These are phyloP conservation scores for Xylaria sp. DNA, from an alignment of 2,329 filamentous ascomycete genomes.

Conservation along the genomic window DNA sequence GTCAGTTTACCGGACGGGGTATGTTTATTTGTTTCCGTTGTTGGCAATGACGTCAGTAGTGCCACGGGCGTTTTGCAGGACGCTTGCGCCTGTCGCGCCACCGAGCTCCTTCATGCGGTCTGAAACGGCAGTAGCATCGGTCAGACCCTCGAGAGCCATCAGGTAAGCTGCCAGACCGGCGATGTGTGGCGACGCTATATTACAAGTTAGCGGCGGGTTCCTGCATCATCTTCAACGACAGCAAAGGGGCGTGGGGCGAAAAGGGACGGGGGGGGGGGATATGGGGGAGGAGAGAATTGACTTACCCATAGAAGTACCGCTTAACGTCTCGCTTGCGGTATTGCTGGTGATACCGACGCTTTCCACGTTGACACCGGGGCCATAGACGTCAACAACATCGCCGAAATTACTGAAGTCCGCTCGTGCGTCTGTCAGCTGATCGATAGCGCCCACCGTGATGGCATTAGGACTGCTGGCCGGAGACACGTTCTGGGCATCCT, in stretches of 20 bases:
- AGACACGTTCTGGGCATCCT: conserved; percentile 53
- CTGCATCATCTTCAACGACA: background rate
- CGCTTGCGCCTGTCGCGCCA: conserved; percentile 46
- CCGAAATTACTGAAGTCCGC: conserved; percentile 65
- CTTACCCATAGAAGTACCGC: conserved; percentile 60
- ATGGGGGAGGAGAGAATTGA: background rate
- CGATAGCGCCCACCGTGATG: conserved; percentile 63
- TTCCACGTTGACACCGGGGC: conserved; percentile 57
- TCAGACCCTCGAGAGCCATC: conserved; percentile 58
- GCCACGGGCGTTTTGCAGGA: conserved; percentile 44
- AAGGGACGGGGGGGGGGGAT: too few relatives aligned
- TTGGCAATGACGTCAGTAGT: conserved; percentile 60
- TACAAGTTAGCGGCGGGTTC: conserved; percentile 17
- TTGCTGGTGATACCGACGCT: conserved; percentile 56
- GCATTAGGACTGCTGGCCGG: conserved; percentile 59
- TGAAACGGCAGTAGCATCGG: conserved; percentile 47
- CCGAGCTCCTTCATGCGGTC: conserved; percentile 58
- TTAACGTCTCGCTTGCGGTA: conserved; percentile 48
- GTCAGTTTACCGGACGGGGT: background rate
- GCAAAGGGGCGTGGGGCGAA: background rate
- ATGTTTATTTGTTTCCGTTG: conserved; percentile 47
- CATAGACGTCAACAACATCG: conserved; percentile 55
- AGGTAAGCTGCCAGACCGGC: conserved; percentile 70
- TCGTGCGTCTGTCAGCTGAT: conserved; percentile 50
- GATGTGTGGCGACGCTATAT: conserved; percentile 66